Conservation (phyloP, 2,329 filamentous ascomycete genomes). For the Fusarium metavorans region DNA sequence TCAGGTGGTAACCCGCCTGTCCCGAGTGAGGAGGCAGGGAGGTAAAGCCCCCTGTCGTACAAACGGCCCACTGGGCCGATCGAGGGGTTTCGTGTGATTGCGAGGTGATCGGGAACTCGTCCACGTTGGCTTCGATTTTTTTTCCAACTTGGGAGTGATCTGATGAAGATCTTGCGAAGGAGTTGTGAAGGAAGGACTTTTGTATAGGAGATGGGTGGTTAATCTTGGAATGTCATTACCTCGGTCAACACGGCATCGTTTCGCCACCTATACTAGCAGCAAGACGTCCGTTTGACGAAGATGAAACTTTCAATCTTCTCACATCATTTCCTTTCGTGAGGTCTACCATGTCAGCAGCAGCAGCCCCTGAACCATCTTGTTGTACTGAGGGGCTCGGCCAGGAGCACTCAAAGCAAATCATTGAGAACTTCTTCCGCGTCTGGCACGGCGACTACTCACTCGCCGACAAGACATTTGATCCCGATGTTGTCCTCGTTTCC, state of each 20-base stretch:
- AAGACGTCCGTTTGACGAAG: not conserved
- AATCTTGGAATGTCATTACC: not conserved
- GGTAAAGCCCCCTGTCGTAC: not conserved
- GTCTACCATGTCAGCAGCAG: not conserved
- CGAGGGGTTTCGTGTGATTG: not conserved
- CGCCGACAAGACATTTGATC: not conserved
- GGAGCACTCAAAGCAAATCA: not conserved
- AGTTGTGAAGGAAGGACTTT: not conserved
- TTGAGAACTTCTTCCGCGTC: not conserved
- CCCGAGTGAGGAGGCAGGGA: not conserved
- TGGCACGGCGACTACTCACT: not conserved
- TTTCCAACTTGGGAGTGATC: not conserved
- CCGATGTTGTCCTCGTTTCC: fast-evolving
- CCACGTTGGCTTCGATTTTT: not conserved
- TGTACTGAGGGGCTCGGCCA: not conserved
- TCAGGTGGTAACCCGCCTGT: not conserved
- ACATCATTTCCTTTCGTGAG: not conserved
- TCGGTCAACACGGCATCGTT: not conserved
- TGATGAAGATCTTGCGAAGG: not conserved
- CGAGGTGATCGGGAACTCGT: not conserved
- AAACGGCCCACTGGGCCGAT: not conserved
- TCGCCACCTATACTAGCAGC: not conserved
- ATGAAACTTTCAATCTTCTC: not conserved
- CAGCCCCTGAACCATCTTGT: not conserved
- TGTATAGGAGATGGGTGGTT: not conserved